Evolutionary conservation across 306 rosid genomes (phyloP).

Genomic region (Rubus idaeus): DNA sequence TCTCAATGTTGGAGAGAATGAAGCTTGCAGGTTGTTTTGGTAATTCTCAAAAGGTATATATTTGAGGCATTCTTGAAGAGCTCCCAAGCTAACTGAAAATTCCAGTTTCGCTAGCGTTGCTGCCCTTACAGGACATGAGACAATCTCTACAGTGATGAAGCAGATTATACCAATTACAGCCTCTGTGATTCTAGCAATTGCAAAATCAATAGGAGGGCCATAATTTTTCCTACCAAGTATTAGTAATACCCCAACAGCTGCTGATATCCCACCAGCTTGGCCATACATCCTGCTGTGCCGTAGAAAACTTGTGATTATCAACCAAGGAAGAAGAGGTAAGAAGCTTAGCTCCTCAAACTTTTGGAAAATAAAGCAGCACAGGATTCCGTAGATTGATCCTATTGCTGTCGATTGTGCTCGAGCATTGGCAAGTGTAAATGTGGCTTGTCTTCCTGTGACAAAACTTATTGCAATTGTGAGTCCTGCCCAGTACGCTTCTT

Average conservation of each 20-base stretch:
- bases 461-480: conserved; percentile 61
- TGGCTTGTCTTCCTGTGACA: conserved; percentile 54
- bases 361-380: conserved; percentile 48
- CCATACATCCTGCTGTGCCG: conserved; percentile 78
- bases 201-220: conserved; percentile 58
- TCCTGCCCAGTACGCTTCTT: conserved; percentile 73
- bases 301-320: conserved; percentile 56
- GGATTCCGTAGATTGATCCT: conserved; percentile 70
- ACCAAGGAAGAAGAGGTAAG: conserved; percentile 68
- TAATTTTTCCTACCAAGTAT: conserved; percentile 68
- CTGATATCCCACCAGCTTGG: conserved; percentile 68
- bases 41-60: conserved; percentile 7
- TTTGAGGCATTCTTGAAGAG: conserved; percentile 54
- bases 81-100: conserved; percentile 47
- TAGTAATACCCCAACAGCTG: conserved; percentile 60
- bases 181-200: conserved; percentile 61
- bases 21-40: conserved; percentile 14
- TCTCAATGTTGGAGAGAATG: conserved; percentile 26
- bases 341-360: conserved; percentile 34
- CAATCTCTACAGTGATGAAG: conserved; percentile 46
- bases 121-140: conserved; percentile 54
- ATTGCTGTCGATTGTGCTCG: conserved; percentile 76
- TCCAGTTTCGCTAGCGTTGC: conserved; percentile 59
- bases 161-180: conserved; percentile 68
- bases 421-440: conserved; percentile 57